Evolutionary conservation across 768 basidiomycete genomes (phyloP).

Genomic region (Butyriboletus loyo): DNA sequence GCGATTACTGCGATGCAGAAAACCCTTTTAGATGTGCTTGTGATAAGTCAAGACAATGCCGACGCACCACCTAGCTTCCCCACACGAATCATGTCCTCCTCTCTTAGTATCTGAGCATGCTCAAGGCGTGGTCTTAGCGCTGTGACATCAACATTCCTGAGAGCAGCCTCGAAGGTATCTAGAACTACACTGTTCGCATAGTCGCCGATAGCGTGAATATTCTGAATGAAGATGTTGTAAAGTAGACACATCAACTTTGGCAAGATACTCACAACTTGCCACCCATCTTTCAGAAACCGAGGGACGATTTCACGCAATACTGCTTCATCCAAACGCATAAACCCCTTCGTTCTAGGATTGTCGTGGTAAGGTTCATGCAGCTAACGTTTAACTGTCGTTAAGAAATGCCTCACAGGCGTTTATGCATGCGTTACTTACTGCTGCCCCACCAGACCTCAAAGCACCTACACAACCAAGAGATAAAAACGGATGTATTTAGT

Average conservation of each 20-base stretch:
- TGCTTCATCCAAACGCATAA: constrained; percentile 68
- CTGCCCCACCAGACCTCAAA: constrained; percentile 85
- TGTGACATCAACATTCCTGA: constrained; percentile 58
- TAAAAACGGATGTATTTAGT: neutral
- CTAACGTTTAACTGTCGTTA: constrained; percentile 32
- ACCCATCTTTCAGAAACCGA: constrained; percentile 72
- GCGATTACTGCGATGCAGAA: constrained; percentile 63
- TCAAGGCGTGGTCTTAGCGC: constrained; percentile 78
- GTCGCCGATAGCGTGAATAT: constrained; percentile 86
- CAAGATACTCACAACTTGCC: constrained; percentile 76
- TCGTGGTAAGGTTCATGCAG: constrained; percentile 82
- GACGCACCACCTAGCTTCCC: constrained; percentile 71
- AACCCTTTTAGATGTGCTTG: neutral
- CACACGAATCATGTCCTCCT: constrained; percentile 71
- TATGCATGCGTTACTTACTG: constrained; percentile 43
- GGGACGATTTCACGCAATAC: constrained; percentile 62
- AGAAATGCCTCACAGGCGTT: neutral
- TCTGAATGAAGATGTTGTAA: constrained; percentile 41
- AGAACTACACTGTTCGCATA: constrained; percentile 82
- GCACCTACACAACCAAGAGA: constrained; percentile 55
- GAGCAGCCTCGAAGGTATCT: constrained; percentile 73
- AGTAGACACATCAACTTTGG: neutral
- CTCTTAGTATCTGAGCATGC: constrained; percentile 84
- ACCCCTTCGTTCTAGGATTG: constrained; percentile 69
- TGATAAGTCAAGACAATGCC: neutral